Evolutionary conservation across 179 eudicot genomes (phyloP), one percentile per base, ranked within the genome.

Genomic region (Silene coronaria): DNA sequence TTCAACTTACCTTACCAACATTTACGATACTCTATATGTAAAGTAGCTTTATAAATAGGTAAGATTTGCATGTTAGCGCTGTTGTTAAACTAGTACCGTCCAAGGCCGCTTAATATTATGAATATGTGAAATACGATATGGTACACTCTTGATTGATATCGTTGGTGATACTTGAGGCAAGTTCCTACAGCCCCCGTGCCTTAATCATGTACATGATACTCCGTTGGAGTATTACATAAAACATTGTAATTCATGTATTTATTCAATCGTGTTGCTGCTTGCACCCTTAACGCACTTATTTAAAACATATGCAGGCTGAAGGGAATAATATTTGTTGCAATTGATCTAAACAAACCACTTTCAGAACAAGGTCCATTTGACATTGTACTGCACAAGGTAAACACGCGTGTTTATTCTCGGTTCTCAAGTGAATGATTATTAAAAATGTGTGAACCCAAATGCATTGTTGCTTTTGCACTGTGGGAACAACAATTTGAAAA

Each of bases 331-430:
- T 94, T 94, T 80, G 92, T 90, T 76, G 88, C 97, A 67, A 94
- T 94, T 76, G 98, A 94, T 86, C 85, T 66, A 71, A 89, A 71
- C 75, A 88, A 81, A 76, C 84, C 98, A 28, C 93, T 94, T 72
- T 86, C 86, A 5, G 98, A 94, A 36, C 98, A 94, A 85, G 98
- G 98, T 79, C 96, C 97, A 75, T 94, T 94, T 77, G 94, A 91
- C 85, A 82, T 91, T 79, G 84, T 93, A 76, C 79, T 93, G 77
- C 98, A 93, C 71, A 91, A 93, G 97, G 98, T 93, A 73, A 79
- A 23, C 36, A 17, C 9, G 30, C 6, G 38, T 65, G 62, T 13
- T 32, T 71, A 4, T 3, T 17, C 24, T 28, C 27, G 6, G 36
- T 34, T 30, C 9, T 74, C 67, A 55, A 55, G 24, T 64, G 11